These are phyloP conservation scores for Rhododendron molle DNA, from an alignment of 148 eudicot genomes.

Conservation along the genomic window DNA sequence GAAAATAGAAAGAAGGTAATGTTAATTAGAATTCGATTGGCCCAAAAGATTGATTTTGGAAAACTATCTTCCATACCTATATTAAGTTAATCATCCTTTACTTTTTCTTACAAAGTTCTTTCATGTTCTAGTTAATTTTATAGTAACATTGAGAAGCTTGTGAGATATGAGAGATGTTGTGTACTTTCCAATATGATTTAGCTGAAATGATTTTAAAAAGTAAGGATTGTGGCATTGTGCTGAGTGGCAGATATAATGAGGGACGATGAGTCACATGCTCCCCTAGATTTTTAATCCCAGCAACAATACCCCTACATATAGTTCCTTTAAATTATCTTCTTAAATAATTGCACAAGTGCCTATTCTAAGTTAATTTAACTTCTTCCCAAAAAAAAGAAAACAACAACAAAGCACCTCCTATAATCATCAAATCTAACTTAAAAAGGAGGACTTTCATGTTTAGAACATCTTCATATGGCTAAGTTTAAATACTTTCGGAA, in stretches of 20 bases:
- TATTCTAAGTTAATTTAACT: neutral
- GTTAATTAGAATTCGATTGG: neutral
- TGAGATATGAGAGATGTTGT: neutral
- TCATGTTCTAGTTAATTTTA: neutral
- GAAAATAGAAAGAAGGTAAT: neutral
- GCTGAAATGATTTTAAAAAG: neutral
- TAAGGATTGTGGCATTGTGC: neutral
- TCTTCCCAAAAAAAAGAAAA: neutral
- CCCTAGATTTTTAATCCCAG: neutral
- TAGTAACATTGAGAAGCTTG: neutral
- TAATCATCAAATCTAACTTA: neutral
- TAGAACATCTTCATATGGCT: neutral
- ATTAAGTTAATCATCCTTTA: too few species aligned
- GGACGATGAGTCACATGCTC: neutral
- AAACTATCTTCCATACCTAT: neutral
- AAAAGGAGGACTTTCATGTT: neutral
- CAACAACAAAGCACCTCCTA: neutral
- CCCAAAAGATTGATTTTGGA: neutral
- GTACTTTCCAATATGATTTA: neutral
- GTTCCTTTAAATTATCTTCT: neutral
- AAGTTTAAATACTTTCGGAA: neutral
- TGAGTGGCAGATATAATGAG: neutral
- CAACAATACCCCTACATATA: neutral
- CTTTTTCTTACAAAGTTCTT: neutral
- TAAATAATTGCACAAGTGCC: neutral